Evolutionary conservation across 2,329 filamentous ascomycete species (phyloP), one percentile per base, ranked within the genome.

Genomic region (Botrytis fragariae): DNA sequence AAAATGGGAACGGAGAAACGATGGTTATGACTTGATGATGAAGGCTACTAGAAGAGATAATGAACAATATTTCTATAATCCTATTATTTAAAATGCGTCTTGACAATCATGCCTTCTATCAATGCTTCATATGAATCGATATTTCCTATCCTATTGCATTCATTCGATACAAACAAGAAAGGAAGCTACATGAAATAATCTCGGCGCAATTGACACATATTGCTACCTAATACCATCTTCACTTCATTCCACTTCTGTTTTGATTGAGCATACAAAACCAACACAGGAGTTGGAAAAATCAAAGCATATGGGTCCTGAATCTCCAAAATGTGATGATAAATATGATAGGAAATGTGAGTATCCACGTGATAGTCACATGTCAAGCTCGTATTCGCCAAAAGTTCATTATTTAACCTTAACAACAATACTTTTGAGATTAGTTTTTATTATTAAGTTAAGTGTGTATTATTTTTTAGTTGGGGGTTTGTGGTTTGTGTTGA

Each of bases 21-120:
- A 69, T 59, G 48, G 18, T 57, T 42, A 69, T 57, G 65, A 69
- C n/a, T 69, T 69, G 10, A 54, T 29, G 64, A 57, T 3, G 35
- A 57, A 32, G 29, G 35, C 25, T 42, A 68, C 48, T 12, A n/a
- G 1, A 25, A 69, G 37, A 69, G 12, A 44, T 59, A 44, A 69
- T 69, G 35, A 54, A 29, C 54, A 32, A 57, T 44, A 42, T 57
- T 44, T 37, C 57, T 57, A 44, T 18, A 42, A 42, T 32, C 18
- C 7, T 44, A 39, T 22, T 14, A 57, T 54, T 39, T 0, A 9
- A 16, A 8, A 16, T n/a, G 0, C 4, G 12, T 25, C 25, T n/a
- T 61, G 32, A 39, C 1, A 39, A 1, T n/a, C 8, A 4, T 25
- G 39, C 16, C 14, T 22, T 39, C 22, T 18, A 45, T 45, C 0